phyloP scores from a whole-genome alignment of 306 rosid genomes.

The Pueraria montana region DNA sequence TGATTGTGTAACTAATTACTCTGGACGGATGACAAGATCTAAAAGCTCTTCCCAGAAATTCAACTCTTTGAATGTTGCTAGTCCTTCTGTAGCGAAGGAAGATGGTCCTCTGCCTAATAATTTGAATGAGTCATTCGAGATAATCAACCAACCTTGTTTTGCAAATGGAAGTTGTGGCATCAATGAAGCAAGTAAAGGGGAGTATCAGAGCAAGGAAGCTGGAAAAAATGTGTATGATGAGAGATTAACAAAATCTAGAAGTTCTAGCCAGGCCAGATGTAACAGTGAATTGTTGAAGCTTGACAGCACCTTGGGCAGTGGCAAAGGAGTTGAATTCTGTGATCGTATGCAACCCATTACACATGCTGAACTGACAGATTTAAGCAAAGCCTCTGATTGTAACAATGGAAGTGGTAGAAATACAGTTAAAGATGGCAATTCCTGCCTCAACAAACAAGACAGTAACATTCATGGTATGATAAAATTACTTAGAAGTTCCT shows the following conservation, averaged over 20 bases:
- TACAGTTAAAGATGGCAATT: conserved; percentile 40
- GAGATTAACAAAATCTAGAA: conserved; percentile 56
- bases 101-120: conserved; percentile 50
- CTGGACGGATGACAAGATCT: conserved; percentile 59
- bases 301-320: conserved; percentile 45
- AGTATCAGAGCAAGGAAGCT: conserved; percentile 47
- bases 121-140: conserved; percentile 49
- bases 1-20: conserved; percentile 41
- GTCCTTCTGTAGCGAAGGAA: conserved; percentile 45
- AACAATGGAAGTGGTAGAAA: conserved; percentile 37
- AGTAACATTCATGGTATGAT: conserved; percentile 22
- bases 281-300: conserved; percentile 41
- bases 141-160: conserved; percentile 34
- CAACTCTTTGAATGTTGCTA: conserved; percentile 49
- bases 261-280: conserved; percentile 44
- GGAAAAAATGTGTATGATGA: conserved; percentile 45
- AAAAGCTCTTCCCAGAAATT: conserved; percentile 53
- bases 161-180: conserved; percentile 42
- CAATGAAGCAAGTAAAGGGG: conserved; percentile 46
- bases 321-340: conserved; percentile 40
- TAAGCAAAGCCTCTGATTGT: conserved; percentile 45
- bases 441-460: conserved; percentile 42
- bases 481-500: conserved; percentile 52
- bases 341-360: conserved; percentile 36
- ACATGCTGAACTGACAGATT: conserved; percentile 29